Evolutionary conservation across 441 rosid species (phyloP).

Genomic region (Eutrema salsugineum): DNA sequence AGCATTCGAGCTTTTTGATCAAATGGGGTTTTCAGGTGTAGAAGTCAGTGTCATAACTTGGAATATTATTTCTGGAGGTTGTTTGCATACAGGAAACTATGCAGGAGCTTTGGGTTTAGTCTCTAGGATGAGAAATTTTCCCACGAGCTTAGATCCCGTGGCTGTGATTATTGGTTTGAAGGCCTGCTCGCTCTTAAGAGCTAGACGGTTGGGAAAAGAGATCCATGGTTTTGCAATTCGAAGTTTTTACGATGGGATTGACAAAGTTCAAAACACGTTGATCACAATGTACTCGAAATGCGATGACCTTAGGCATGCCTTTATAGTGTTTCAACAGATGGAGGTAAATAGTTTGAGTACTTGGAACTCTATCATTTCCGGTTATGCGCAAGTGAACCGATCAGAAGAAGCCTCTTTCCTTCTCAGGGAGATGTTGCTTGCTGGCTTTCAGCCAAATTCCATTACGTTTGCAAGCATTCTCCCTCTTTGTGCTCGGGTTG

Average conservation of each 20-base stretch:
- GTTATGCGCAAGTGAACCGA: slow-evolving; percentile 44
- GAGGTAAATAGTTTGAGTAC: slow-evolving; percentile 44
- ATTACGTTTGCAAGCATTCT: slow-evolving; percentile 73
- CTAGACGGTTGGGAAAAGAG: slow-evolving; percentile 51
- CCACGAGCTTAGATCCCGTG: slow-evolving; percentile 51
- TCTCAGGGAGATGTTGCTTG: slow-evolving; percentile 54
- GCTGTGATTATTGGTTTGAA: slow-evolving; percentile 61
- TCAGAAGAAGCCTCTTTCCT: slow-evolving; percentile 65
- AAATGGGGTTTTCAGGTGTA: slow-evolving; percentile 43
- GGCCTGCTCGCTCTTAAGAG: slow-evolving; percentile 67
- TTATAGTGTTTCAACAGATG: slow-evolving; percentile 39
- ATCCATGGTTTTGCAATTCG: slow-evolving; percentile 61
- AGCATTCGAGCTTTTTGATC: slow-evolving; percentile 57
- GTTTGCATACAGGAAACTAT: slow-evolving; percentile 45
- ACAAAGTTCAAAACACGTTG: slow-evolving; percentile 57
- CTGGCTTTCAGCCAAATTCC: slow-evolving; percentile 62
- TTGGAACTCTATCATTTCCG: slow-evolving; percentile 83
- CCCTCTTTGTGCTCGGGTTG: slow-evolving; percentile 75
- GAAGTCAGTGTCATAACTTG: slow-evolving; percentile 53
- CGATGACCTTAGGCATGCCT: slow-evolving; percentile 45
- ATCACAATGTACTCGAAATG: slow-evolving; percentile 79
- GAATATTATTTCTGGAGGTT: slow-evolving; percentile 68
- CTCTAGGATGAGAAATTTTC: slow-evolving; percentile 44
- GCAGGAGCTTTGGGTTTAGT: slow-evolving; percentile 49
- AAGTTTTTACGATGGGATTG: slow-evolving; percentile 31